Evolutionary conservation across 1,284 basidiomycete species (phyloP).

Genomic region (Takashimella tepidaria): DNA sequence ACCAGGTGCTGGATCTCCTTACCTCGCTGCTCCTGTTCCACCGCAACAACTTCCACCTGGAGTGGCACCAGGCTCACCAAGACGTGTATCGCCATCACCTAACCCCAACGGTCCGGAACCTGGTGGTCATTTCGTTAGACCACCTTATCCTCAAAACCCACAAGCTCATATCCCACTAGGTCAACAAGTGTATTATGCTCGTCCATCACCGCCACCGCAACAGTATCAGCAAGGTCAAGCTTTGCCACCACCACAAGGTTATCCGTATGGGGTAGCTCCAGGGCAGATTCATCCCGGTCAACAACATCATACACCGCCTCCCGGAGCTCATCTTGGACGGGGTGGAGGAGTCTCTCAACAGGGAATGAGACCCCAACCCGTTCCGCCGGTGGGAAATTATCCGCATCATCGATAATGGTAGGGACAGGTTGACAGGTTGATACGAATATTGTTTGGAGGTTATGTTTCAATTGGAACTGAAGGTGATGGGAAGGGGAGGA

Average conservation of each 20-base stretch:
- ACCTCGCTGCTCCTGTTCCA: background rate
- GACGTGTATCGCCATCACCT: background rate
- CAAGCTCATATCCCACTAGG: background rate
- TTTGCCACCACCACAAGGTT: background rate
- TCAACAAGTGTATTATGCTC: background rate
- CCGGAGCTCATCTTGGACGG: background rate
- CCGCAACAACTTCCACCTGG: constrained; percentile 2
- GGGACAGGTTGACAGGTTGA: too few relatives aligned
- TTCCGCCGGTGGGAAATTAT: background rate
- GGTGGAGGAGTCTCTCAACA: background rate
- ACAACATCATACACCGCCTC: too few relatives aligned
- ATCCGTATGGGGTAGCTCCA: background rate
- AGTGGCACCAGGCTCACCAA: background rate
- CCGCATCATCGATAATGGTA: background rate
- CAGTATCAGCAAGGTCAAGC: background rate
- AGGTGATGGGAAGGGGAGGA: too few relatives aligned
- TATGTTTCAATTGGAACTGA: too few relatives aligned
- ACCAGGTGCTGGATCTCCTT: constrained; percentile 7
- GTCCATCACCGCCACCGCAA: background rate
- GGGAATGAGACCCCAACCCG: background rate
- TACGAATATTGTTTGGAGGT: too few relatives aligned
- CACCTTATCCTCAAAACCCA: background rate
- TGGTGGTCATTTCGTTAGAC: background rate
- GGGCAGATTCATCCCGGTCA: too few relatives aligned
- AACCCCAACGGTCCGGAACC: background rate